phyloP scores from a whole-genome alignment of 139 green algal species.

The Chlorella sp. region DNA sequence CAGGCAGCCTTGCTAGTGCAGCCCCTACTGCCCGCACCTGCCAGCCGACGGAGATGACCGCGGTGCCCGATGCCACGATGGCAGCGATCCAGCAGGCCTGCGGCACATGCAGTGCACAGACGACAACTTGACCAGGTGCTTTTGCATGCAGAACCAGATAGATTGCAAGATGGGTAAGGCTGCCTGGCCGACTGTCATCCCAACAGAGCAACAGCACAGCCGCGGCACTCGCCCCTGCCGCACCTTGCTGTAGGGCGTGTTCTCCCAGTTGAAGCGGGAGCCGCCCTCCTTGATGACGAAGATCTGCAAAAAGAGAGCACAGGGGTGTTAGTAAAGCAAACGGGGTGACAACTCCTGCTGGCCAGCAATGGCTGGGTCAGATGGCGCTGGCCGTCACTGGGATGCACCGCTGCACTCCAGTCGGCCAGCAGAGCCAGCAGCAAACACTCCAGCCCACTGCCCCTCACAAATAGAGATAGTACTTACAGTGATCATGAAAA shows the following conservation, averaged over 20 bases:
- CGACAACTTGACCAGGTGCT: too few species aligned
- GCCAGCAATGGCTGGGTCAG: too few species aligned
- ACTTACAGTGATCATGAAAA: neutral
- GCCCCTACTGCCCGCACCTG: neutral
- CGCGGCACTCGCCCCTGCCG: too few species aligned
- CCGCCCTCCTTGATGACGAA: conserved; percentile 16
- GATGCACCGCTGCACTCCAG: neutral
- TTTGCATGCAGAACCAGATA: too few species aligned
- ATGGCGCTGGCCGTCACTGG: too few species aligned
- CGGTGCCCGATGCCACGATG: neutral
- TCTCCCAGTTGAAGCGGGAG: conserved; percentile 5
- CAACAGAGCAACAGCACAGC: too few species aligned
- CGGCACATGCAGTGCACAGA: too few species aligned
- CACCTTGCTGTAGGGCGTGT: conserved; percentile 7
- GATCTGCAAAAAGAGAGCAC: neutral
- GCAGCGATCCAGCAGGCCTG: neutral
- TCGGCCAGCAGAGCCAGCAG: neutral
- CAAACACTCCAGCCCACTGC: neutral
- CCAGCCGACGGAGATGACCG: neutral
- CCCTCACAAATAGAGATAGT: neutral
- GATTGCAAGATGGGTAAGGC: too few species aligned
- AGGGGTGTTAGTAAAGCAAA: neutral
- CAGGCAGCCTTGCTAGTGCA: too few species aligned
- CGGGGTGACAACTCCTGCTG: too few species aligned
- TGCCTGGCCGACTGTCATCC: too few species aligned